Conservation (phyloP, 805 yeast genomes). For the Saccharomycopsis selenospora region DNA sequence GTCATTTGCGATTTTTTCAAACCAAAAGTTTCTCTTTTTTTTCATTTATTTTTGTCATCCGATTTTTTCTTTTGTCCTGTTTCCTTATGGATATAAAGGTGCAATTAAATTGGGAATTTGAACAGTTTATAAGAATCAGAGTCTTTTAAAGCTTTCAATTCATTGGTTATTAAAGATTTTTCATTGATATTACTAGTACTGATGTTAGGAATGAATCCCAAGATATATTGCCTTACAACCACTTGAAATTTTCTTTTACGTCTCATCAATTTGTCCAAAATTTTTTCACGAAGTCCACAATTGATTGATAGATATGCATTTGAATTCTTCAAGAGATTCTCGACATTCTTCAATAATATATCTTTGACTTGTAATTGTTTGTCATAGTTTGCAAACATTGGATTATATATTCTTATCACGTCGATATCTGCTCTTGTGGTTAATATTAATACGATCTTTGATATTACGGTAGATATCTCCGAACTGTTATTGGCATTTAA, state of each 20-base stretch:
- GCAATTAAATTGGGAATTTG: neutral
- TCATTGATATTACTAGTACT: constrained; percentile 6
- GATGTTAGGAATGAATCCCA: constrained; percentile 5
- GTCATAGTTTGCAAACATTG: neutral
- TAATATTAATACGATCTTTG: constrained; percentile 11
- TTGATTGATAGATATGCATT: constrained; percentile 12
- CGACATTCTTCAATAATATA: constrained; percentile 7
- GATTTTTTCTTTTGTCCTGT: too few species aligned
- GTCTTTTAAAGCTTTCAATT: constrained; percentile 10
- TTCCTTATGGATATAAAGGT: too few species aligned
- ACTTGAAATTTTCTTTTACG: constrained; percentile 14
- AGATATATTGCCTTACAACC: constrained; percentile 14
- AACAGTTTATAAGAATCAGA: constrained; percentile 7
- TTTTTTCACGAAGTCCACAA: constrained; percentile 19
- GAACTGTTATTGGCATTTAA: constrained; percentile 14
- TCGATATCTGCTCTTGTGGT: constrained; percentile 17
- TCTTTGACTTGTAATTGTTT: neutral
- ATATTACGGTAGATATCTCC: constrained; percentile 12
- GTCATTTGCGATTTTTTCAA: too few species aligned
- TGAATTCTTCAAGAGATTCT: constrained; percentile 10
- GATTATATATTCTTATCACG: constrained; percentile 6
- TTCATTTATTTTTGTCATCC: too few species aligned
- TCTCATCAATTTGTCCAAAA: constrained; percentile 16
- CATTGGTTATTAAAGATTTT: constrained; percentile 5
- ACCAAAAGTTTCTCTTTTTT: too few species aligned